phyloP scores from a whole-genome alignment of 441 rosid genomes.

The Melianthus villosus region DNA sequence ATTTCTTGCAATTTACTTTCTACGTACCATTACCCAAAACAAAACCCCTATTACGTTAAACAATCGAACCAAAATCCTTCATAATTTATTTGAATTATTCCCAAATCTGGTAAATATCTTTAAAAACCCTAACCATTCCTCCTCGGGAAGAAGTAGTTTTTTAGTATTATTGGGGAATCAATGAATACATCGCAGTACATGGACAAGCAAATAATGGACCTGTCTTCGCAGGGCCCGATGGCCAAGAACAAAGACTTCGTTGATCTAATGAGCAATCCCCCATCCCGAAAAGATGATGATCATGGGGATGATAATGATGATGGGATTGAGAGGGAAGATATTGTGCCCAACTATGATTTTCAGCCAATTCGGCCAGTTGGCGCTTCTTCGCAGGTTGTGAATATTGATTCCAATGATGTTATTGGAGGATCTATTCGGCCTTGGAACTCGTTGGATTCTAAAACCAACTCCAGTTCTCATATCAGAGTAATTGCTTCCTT shows the following conservation, averaged over 20 bases:
- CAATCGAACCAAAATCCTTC: no score
- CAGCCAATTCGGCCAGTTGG: conserved; percentile 49
- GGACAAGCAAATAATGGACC: conserved; percentile 84
- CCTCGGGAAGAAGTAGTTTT: no score
- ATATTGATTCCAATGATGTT: no score
- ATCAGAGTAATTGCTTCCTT: conserved; percentile 19
- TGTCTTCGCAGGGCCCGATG: conserved; percentile 22
- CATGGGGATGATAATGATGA: conserved; percentile 11
- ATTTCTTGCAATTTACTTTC: no score
- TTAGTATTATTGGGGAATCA: no score
- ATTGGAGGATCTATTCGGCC: conserved; percentile 28
- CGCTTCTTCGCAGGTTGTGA: neutral
- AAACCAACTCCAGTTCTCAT: conserved; percentile 17
- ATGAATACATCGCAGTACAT: conserved; percentile 52
- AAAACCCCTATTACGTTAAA: no score
- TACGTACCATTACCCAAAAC: no score
- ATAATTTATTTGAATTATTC: no score
- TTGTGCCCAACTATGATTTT: conserved; percentile 73
- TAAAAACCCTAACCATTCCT: no score
- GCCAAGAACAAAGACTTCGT: conserved; percentile 19
- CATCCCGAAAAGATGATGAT: conserved; percentile 27
- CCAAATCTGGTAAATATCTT: no score
- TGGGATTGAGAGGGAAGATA: conserved; percentile 41
- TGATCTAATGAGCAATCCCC: conserved; percentile 40
- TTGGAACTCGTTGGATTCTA: conserved; percentile 33